Evolutionary conservation across 371 early-diverging fungal species (phyloP).

Genomic region (Rhizomucor pusillus): DNA sequence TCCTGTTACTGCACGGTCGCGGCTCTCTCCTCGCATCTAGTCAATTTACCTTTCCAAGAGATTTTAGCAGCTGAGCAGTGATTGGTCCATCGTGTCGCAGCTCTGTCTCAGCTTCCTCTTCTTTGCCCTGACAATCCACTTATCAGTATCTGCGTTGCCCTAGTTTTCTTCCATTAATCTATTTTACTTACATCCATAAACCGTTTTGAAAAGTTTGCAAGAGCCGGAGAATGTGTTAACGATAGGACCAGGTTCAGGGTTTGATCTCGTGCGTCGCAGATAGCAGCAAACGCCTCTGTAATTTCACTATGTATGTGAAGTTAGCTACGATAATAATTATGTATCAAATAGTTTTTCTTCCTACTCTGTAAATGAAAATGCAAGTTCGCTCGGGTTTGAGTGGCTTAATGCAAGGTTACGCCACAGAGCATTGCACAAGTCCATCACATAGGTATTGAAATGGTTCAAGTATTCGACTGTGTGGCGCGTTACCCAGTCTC

Average conservation of each 20-base stretch:
- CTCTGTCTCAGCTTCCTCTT: constrained; percentile 2
- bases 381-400: constrained; percentile 28
- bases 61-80: constrained; percentile 15
- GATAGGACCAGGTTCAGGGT: constrained; percentile 36
- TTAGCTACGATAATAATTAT: background rate
- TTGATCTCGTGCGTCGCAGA: constrained; percentile 32
- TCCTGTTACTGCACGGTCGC: background rate
- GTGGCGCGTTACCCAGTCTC: constrained; percentile 34
- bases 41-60: constrained; percentile 33
- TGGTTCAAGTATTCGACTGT: constrained; percentile 44
- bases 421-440: constrained; percentile 59
- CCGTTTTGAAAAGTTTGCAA: constrained; percentile 44
- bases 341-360: constrained; percentile 1
- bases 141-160: constrained; percentile 1
- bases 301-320: constrained; percentile 17
- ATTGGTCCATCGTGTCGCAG: constrained; percentile 22
- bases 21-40: background rate
- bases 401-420: constrained; percentile 42
- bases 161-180: background rate
- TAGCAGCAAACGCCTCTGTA: constrained; percentile 19
- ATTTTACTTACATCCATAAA: constrained; percentile 31
- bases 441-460: constrained; percentile 60
- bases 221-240: constrained; percentile 43
- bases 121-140: constrained; percentile 10
- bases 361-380: constrained; percentile 48